phyloP scores from a whole-genome alignment of 2,329 filamentous ascomycete genomes.

The Sarocladium brachiariae region DNA sequence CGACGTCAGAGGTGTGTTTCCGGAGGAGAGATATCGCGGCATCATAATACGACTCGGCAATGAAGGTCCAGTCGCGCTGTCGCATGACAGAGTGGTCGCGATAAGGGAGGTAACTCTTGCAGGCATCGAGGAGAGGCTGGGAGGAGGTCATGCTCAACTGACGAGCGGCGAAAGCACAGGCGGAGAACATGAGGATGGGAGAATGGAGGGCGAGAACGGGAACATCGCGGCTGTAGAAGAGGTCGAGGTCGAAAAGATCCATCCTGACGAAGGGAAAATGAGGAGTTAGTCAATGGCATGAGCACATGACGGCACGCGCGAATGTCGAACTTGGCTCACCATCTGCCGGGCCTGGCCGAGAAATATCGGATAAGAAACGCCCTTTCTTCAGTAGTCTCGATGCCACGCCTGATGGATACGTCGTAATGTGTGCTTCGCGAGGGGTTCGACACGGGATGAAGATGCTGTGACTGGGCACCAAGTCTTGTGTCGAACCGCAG shows the following conservation, averaged over 20 bases:
- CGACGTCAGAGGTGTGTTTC: slow-evolving; percentile 1
- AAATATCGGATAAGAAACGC: background rate
- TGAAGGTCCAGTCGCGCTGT: background rate
- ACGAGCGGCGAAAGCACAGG: background rate
- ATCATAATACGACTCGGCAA: slow-evolving; percentile 3
- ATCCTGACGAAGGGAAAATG: too few species aligned
- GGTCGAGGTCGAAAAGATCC: slow-evolving; percentile 1
- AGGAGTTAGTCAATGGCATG: too few species aligned
- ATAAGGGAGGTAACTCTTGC: background rate
- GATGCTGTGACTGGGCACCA: too few species aligned
- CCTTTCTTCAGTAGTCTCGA: background rate
- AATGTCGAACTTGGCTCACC: background rate
- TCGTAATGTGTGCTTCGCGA: background rate
- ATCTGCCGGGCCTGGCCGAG: background rate
- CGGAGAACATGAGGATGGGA: slow-evolving; percentile 2
- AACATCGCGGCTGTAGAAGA: slow-evolving; percentile 5
- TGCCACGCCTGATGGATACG: background rate
- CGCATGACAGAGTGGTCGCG: background rate
- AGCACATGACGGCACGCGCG: background rate
- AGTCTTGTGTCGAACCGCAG: too few species aligned
- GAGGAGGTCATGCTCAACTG: background rate
- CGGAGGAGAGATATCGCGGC: background rate
- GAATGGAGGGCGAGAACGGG: background rate
- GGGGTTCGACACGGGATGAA: background rate
- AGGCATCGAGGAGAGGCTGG: background rate